These are phyloP conservation scores for Cryomyces minteri DNA, from an alignment of 495 filamentous ascomycete genomes.

Conservation along the genomic window DNA sequence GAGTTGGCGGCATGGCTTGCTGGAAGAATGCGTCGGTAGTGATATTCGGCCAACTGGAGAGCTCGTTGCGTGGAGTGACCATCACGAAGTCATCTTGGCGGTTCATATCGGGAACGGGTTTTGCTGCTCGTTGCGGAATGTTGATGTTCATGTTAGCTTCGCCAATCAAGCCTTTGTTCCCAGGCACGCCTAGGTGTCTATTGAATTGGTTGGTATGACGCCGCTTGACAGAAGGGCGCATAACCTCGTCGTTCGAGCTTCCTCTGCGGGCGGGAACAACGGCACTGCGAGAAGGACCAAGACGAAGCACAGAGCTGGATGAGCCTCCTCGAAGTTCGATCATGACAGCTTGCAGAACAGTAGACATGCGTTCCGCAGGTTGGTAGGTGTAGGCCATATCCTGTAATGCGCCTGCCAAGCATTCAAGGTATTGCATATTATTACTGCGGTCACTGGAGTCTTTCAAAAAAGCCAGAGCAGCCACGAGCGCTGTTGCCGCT, in stretches of 20 bases:
- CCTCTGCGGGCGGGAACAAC: constrained; percentile 14
- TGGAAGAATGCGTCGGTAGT: no score
- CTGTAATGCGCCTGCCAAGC: constrained; percentile 13
- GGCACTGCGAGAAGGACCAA: constrained; percentile 2
- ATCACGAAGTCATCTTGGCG: constrained; percentile 11
- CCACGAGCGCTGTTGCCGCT: constrained; percentile 31
- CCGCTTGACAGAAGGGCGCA: constrained; percentile 10
- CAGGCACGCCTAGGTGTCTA: not conserved
- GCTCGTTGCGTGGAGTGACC: constrained; percentile 15
- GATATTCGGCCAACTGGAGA: constrained; percentile 4
- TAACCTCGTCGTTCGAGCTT: constrained; percentile 6
- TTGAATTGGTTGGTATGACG: constrained; percentile 10
- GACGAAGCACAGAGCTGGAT: not conserved
- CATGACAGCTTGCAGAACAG: constrained; percentile 16
- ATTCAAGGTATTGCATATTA: constrained; percentile 20
- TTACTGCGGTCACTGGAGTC: constrained; percentile 17
- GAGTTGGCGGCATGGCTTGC: no score
- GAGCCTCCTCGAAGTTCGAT: constrained; percentile 13
- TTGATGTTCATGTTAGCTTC: no score
- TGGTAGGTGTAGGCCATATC: constrained; percentile 18
- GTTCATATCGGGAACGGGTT: no score
- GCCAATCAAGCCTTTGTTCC: not conserved
- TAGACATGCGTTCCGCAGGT: constrained; percentile 18
- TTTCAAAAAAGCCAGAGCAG: constrained; percentile 29
- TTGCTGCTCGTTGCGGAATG: no score